Conservation (phyloP, 2,329 filamentous ascomycete genomes). For the Albophoma yamanashiensis region DNA sequence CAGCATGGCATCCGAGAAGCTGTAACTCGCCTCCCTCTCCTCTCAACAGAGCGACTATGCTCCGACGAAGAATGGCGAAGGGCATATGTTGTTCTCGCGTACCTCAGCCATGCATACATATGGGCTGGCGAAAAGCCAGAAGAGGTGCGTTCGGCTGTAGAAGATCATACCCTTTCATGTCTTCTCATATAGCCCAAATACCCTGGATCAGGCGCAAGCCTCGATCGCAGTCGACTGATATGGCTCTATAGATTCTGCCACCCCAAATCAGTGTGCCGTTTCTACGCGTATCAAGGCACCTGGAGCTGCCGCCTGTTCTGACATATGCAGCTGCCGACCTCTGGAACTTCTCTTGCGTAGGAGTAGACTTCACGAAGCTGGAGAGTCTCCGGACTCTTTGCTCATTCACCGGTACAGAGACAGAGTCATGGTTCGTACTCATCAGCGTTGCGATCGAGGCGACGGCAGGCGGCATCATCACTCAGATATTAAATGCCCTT, state of each 20-base stretch:
- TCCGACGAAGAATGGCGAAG: conserved; percentile 67
- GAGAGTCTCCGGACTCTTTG: conserved; percentile 62
- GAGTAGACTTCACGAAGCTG: conserved; percentile 48
- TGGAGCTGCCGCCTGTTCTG: conserved; percentile 76
- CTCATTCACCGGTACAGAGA: conserved; percentile 79
- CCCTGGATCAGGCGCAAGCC: neutral
- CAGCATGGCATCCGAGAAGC: conserved; percentile 51
- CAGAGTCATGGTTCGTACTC: conserved; percentile 92
- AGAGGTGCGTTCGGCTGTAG: conserved; percentile 42
- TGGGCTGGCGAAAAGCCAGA: conserved; percentile 72
- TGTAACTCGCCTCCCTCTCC: conserved; percentile 55
- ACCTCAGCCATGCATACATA: conserved; percentile 76
- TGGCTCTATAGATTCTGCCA: conserved; percentile 47
- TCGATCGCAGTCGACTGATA: neutral
- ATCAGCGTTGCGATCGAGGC: conserved; percentile 87
- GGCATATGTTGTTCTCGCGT: conserved; percentile 69
- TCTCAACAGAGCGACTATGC: conserved; percentile 53
- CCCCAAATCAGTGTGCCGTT: conserved; percentile 70
- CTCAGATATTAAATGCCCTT: conserved; percentile 68
- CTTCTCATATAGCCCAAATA: neutral
- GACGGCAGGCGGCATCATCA: conserved; percentile 62
- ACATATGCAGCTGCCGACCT: conserved; percentile 80
- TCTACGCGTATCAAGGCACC: conserved; percentile 55
- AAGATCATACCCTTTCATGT: neutral
- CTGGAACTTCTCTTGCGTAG: conserved; percentile 70